Evolutionary conservation across 2,329 filamentous ascomycete genomes (phyloP).

Genomic region (Fonsecaea pedrosoi): DNA sequence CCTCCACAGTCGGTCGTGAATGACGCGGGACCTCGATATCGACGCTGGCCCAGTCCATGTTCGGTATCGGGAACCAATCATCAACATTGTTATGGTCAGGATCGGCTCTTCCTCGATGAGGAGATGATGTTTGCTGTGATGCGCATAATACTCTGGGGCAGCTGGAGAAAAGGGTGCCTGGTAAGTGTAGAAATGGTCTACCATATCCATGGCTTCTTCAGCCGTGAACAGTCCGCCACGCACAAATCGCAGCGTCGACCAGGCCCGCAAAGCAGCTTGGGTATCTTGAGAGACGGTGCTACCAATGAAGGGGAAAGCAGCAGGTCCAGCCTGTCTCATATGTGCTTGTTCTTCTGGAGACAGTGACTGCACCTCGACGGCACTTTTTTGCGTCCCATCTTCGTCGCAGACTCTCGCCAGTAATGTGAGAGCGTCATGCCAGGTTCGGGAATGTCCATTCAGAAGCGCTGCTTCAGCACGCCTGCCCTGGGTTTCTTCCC

Average conservation of each 20-base stretch:
- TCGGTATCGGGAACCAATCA: slow-evolving; percentile 12
- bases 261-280: slow-evolving; percentile 7
- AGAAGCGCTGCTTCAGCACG: slow-evolving; percentile 8
- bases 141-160: slow-evolving; percentile 9
- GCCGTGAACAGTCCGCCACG: slow-evolving; percentile 12
- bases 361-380: slow-evolving; percentile 3
- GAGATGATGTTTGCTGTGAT: slow-evolving; percentile 11
- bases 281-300: slow-evolving; percentile 1
- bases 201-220: slow-evolving; percentile 14
- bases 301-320: slow-evolving; percentile 5
- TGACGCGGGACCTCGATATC: slow-evolving; percentile 1
- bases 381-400: slow-evolving; percentile 1
- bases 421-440: slow-evolving; percentile 10
- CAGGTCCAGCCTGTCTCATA: slow-evolving; percentile 6
- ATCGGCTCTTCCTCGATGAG: slow-evolving; percentile 13
- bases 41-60: slow-evolving; percentile 10
- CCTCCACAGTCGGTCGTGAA: slow-evolving; percentile 14
- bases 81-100: slow-evolving; percentile 10
- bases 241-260: slow-evolving; percentile 9
- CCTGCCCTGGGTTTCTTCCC: slow-evolving; percentile 10
- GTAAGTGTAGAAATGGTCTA: slow-evolving; percentile 16
- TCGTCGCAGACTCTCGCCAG: slow-evolving; percentile 12
- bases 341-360: slow-evolving; percentile 4
- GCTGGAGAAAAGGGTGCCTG: slow-evolving; percentile 10
- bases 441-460: slow-evolving; percentile 11